Base-by-base conservation (phyloP, 331 rosid genomes). In the Rosa hybrid region DNA sequence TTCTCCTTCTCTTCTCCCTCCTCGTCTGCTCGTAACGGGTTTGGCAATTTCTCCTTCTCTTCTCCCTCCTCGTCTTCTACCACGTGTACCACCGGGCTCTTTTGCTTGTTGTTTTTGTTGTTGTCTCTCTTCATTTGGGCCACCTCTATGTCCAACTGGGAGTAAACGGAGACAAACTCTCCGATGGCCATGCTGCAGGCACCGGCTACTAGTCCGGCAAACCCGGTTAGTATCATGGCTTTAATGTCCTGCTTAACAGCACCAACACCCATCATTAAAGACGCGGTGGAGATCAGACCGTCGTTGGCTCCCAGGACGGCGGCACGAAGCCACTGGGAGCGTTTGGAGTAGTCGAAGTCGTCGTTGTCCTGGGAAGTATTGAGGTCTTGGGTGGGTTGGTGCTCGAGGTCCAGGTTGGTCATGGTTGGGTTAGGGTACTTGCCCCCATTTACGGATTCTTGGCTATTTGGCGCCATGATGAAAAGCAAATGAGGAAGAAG, bases 131-230 rank as follows among this genome's bases (percentile, higher is more conserved):
- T 85, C 83, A 83, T 78, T 44, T 94, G 98, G 12, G 98, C 94
- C 68, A 94, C 53, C 81, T 90, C 98, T 25, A 89, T 89, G 78
- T 95, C 98, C 57, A 90, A 49, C 68, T 95, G 98, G 0, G 98
- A 92, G 78, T 95, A 89, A 3, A 95, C 98, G 1, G 98, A 95
- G 30, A 95, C 98, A 60, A 90, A 95, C 85, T 95, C 98, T 0
- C 98, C 98, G 4, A 95, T 95, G 8, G 98, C 98, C 98, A 95
- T 95, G 76, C 98, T 95, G 8, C 95, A 95, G 0, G 98, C 98
- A 0, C 98, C 98, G 0, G 97, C 98, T 0, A 95, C 94, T 1
- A 95, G 76, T 2, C 98, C 98, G 0, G 98, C 98, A 16, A 92
- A 92, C 17, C 98, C 98, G 0, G 96, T 72, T 13, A 95, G 86